Evolutionary conservation across 2,329 filamentous ascomycete genomes (phyloP).

Genomic region (Didymella pinodella): DNA sequence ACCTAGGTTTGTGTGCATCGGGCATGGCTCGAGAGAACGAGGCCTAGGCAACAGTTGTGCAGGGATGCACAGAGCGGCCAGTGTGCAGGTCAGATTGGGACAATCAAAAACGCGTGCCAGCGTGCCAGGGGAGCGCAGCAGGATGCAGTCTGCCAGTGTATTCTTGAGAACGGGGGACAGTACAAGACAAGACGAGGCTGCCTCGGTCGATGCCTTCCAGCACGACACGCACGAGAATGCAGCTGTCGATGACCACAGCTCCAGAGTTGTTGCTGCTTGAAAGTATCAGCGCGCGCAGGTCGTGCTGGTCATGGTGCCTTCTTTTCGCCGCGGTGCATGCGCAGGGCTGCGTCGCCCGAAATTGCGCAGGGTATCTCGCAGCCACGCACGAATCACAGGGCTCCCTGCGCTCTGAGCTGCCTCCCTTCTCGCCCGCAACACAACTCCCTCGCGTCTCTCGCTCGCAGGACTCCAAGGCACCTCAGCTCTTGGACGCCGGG

Average conservation of each 20-base stretch:
- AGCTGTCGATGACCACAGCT: neutral
- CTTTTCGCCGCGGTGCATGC: slow-evolving; percentile 19
- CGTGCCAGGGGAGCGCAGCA: slow-evolving; percentile 3
- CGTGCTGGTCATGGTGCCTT: neutral
- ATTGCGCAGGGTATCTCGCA: slow-evolving; percentile 18
- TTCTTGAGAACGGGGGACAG: too few species aligned
- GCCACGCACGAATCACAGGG: slow-evolving; percentile 40
- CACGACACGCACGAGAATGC: neutral
- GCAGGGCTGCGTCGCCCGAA: slow-evolving; percentile 19
- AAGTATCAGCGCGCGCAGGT: neutral
- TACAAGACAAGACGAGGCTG: too few species aligned
- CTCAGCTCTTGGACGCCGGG: slow-evolving; percentile 32
- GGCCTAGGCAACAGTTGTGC: slow-evolving; percentile 12
- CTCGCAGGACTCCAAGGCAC: slow-evolving; percentile 30
- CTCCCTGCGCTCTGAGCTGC: slow-evolving; percentile 27
- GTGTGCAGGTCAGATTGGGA: slow-evolving; percentile 10
- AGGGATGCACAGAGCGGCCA: slow-evolving; percentile 18
- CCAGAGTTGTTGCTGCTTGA: slow-evolving; percentile 1
- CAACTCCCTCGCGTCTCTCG: slow-evolving; percentile 30
- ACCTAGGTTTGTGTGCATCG: slow-evolving; percentile 13
- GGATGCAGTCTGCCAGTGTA: neutral
- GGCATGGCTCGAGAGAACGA: slow-evolving; percentile 13
- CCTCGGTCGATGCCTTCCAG: too few species aligned
- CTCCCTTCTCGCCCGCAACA: slow-evolving; percentile 30
- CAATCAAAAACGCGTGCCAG: slow-evolving; percentile 11